Base-by-base conservation (phyloP, 257 asterid species). In the Asclepias syriaca region DNA sequence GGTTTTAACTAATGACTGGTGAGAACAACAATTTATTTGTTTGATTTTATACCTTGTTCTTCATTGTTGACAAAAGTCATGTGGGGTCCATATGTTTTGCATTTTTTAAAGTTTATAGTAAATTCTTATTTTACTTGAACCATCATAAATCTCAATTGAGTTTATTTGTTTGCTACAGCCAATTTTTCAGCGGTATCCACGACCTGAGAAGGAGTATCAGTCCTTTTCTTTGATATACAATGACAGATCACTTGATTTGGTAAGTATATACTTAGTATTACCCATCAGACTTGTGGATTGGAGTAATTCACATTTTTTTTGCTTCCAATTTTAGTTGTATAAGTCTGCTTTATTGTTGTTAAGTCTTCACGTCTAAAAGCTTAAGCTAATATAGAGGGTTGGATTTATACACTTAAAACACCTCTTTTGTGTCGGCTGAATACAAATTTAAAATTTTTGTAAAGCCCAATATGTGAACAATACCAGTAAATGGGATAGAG, bases 171-270 rank as follows among this genome's bases (percentile, higher is more conserved):
- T 51, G 49, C 15, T 59, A 74, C 93, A 92, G 98, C 96, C 97
- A 75, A 87, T 92, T 77, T 92, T 92, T 74, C 97, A 90, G 75
- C 87, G 98, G 84, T 83, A 90, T 72, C 98, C 96, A 14, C 89
- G 97, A 40, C 98, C 98, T 8, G 98, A 92, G 87, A 92, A 92
- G 85, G 98, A 92, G 84, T 92, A 90, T 80, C 98, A 92, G 80
- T 92, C 98, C 1, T 92, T 92, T 84, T 92, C 98, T 71, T 90
- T 92, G 65, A 88, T 92, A 81, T 92, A 90, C 83, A 87, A 84
- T 65, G 98, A 92, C 79, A 86, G 98, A 70, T 92, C 98, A 9
- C 92, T 92, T 82, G 98, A 92, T 84, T 76, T 92, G 91, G 98
- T 92, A 78, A 88, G 94, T 69, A 65, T 64, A 68, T 50, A 76